Evolutionary conservation across 805 yeast species (phyloP).

Genomic region (Saccharomyces cerevisiae): DNA sequence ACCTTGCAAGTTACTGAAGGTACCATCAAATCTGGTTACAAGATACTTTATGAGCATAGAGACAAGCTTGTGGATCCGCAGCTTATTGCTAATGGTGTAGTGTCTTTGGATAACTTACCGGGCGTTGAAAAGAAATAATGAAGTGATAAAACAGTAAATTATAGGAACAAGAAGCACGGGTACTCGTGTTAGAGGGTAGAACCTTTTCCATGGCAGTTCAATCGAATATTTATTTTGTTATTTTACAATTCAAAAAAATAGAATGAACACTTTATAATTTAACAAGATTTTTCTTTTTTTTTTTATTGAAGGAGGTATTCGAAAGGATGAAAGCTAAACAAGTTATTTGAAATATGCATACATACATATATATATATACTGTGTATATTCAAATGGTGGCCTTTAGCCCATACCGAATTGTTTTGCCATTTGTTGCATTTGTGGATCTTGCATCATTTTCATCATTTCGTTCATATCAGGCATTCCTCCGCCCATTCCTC

Average conservation of each 20-base stretch:
- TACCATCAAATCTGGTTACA: slow-evolving; percentile 87
- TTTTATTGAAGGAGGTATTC: not conserved
- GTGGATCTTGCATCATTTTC: slow-evolving; percentile 47
- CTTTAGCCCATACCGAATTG: slow-evolving; percentile 36
- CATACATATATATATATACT: not conserved
- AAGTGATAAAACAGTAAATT: not conserved
- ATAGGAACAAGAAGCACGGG: not conserved
- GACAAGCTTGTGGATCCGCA: slow-evolving; percentile 46
- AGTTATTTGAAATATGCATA: not conserved
- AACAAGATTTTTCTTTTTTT: not conserved
- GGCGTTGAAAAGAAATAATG: slow-evolving; percentile 19
- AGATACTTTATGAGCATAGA: slow-evolving; percentile 67
- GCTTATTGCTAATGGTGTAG: slow-evolving; percentile 25
- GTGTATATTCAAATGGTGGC: not conserved
- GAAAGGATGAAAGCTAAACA: not conserved
- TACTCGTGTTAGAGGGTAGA: not conserved
- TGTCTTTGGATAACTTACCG: slow-evolving; percentile 26
- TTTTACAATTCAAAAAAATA: not conserved
- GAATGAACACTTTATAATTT: not conserved
- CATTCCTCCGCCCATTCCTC: slow-evolving; percentile 46
- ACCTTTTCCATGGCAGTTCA: not conserved
- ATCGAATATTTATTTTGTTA: not conserved
- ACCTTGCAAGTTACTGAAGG: slow-evolving; percentile 96
- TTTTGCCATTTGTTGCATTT: slow-evolving; percentile 41
- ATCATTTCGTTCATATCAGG: slow-evolving; percentile 60